Percentiles rank a stretch among this genome's conserved stretches.
These are phyloP conservation scores for Sonneratia caseolaris DNA, from an alignment of 345 rosid genomes.

Conservation along the genomic window DNA sequence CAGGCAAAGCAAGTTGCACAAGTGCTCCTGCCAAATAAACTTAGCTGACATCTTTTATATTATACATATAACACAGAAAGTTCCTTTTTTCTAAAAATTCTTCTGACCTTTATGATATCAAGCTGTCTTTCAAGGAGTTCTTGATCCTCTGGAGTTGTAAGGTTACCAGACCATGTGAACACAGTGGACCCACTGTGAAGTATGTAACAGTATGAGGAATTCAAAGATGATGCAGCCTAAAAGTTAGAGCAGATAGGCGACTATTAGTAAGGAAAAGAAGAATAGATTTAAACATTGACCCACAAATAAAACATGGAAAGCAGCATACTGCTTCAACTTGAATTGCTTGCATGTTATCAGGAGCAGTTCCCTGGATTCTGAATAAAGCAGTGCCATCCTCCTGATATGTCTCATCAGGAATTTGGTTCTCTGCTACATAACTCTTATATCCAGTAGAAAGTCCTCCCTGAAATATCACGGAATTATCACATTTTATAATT, in stretches of 20 bases:
- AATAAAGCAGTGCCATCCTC: slow-evolving; percentile 80
- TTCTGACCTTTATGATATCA: slow-evolving; percentile 86
- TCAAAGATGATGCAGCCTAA: slow-evolving; percentile 81
- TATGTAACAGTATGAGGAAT: slow-evolving; percentile 90
- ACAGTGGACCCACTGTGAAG: slow-evolving; percentile 67
- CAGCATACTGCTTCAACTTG: slow-evolving; percentile 83
- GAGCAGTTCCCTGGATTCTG: slow-evolving; percentile 93
- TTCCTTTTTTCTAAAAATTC: background rate
- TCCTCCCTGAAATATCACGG: slow-evolving; percentile 62
- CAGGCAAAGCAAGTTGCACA: slow-evolving; percentile 4
- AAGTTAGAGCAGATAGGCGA: background rate
- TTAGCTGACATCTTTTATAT: background rate
- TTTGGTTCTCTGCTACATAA: slow-evolving; percentile 55
- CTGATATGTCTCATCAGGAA: slow-evolving; percentile 66
- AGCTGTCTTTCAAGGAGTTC: slow-evolving; percentile 90
- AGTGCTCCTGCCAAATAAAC: background rate
- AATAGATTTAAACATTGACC: background rate
- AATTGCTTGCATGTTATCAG: slow-evolving; percentile 96
- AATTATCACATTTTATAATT: background rate
- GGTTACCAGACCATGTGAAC: slow-evolving; percentile 88
- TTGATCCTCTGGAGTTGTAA: slow-evolving; percentile 61
- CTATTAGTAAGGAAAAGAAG: background rate
- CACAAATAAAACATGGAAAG: background rate
- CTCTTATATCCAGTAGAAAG: slow-evolving; percentile 76
- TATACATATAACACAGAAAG: background rate